phyloP scores from a whole-genome alignment of 1,284 basidiomycete species.

The Cryptococcus wingfieldii region DNA sequence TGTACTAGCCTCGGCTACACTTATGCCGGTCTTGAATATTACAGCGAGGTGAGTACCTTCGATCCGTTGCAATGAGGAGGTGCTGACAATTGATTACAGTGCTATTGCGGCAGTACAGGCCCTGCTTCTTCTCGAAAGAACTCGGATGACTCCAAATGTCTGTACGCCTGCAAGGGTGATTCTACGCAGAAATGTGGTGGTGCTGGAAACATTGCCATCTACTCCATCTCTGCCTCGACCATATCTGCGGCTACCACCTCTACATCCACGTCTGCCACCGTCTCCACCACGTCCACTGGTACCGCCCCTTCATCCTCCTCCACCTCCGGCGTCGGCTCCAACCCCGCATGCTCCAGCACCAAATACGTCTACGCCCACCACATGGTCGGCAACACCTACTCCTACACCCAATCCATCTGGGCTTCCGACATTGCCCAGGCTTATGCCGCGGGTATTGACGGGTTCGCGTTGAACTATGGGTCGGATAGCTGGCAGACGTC shows the following conservation, averaged over 20 bases:
- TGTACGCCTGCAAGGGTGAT: conserved; percentile 16
- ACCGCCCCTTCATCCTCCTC: conserved; percentile 9
- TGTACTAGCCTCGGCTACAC: too few relatives aligned
- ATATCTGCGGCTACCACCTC: background rate
- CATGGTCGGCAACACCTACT: conserved; percentile 48
- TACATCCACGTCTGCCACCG: conserved; percentile 5
- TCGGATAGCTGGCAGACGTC: conserved; percentile 62
- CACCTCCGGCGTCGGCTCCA: conserved; percentile 12
- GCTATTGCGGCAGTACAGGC: conserved; percentile 16
- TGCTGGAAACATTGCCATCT: background rate
- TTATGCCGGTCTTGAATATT: too few relatives aligned
- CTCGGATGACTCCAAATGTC: conserved; percentile 12
- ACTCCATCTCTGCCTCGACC: conserved; percentile 1
- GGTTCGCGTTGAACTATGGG: conserved; percentile 65
- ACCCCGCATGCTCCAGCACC: conserved; percentile 16
- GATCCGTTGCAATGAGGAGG: too few relatives aligned
- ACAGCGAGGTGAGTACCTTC: too few relatives aligned
- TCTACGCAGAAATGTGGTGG: conserved; percentile 16
- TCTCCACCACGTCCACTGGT: background rate
- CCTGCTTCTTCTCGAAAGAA: conserved; percentile 1
- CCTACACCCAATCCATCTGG: conserved; percentile 43
- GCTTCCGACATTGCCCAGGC: conserved; percentile 45
- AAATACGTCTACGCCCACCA: conserved; percentile 44
- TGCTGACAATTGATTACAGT: conserved; percentile 10
- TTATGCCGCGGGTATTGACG: conserved; percentile 52